These are phyloP conservation scores for Ophiocytium majus DNA, from an alignment of 352 stramenopile genomes.

Conservation along the genomic window DNA sequence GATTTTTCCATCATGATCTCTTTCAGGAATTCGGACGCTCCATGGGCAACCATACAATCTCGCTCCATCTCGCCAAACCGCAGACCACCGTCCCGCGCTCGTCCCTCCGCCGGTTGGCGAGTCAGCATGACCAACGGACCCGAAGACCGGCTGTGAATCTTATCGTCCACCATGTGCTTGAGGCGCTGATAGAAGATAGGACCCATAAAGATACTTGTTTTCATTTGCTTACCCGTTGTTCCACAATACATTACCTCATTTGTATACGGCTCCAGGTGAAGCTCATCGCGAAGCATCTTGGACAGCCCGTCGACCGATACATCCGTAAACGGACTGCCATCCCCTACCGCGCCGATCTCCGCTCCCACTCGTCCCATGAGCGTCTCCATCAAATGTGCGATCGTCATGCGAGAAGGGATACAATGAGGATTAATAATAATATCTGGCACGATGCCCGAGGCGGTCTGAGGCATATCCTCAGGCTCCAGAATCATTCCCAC, in stretches of 20 bases:
- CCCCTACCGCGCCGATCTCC: too few relatives aligned
- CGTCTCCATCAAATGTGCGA: slow-evolving; percentile 96
- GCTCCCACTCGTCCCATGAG: slow-evolving; percentile 98
- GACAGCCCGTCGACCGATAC: not conserved
- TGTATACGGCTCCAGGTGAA: too few relatives aligned
- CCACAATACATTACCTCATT: slow-evolving; percentile 98
- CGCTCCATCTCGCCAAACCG: slow-evolving; percentile 99
- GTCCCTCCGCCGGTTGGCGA: slow-evolving; percentile 97
- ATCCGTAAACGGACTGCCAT: not conserved
- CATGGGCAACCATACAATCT: slow-evolving; percentile 96
- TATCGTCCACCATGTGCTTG: slow-evolving; percentile 99
- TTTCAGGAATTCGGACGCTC: too few relatives aligned
- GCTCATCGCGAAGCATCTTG: slow-evolving; percentile 68
- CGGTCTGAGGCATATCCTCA: slow-evolving; percentile 96
- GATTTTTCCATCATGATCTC: too few relatives aligned
- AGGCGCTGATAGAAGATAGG: slow-evolving; percentile 99
- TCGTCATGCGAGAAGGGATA: slow-evolving; percentile 91
- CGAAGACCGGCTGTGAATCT: slow-evolving; percentile 93
- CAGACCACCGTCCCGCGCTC: slow-evolving; percentile 98
- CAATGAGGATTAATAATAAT: slow-evolving; percentile 99
- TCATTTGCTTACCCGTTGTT: slow-evolving; percentile 95
- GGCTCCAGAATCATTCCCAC: slow-evolving; percentile 99
- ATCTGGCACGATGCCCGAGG: slow-evolving; percentile 96
- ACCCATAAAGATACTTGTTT: slow-evolving; percentile 99
- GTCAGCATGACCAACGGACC: slow-evolving; percentile 98